phyloP scores from a whole-genome alignment of 352 stramenopile genomes.

The Phytophthora kernoviae region DNA sequence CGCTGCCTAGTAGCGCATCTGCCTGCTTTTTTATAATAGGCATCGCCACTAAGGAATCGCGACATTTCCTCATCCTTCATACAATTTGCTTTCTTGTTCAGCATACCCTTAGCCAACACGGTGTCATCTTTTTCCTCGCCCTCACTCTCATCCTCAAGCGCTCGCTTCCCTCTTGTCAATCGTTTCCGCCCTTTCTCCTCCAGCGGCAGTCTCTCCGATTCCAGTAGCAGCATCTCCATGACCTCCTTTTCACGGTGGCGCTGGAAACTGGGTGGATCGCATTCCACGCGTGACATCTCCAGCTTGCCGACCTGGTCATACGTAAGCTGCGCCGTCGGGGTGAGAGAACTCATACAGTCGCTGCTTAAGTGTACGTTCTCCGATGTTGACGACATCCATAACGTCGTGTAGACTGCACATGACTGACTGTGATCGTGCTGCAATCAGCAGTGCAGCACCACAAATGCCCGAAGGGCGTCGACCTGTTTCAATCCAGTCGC shows the following conservation, averaged over 20 bases:
- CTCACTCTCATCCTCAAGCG: conserved; percentile 28
- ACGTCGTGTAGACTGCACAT: conserved; percentile 86
- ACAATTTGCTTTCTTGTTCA: conserved; percentile 47
- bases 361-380: conserved; percentile 95
- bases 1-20: conserved; percentile 39
- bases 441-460: conserved; percentile 96
- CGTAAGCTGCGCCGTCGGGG: conserved; percentile 93
- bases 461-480: conserved; percentile 97
- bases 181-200: conserved; percentile 46
- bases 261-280: conserved; percentile 90
- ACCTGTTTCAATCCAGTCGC: conserved; percentile 99
- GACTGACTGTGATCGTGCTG: conserved; percentile 95
- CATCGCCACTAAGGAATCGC: conserved; percentile 64
- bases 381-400: conserved; percentile 95
- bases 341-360: conserved; percentile 98
- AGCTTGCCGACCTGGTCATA: conserved; percentile 95
- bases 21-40: conserved; percentile 69
- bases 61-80: conserved; percentile 86
- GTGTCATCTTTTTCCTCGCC: conserved; percentile 41
- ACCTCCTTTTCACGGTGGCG: conserved; percentile 86
- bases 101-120: conserved; percentile 23
- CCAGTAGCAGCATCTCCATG: conserved; percentile 91
- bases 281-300: conserved; percentile 87
- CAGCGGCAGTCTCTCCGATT: conserved; percentile 67
- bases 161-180: conserved; percentile 17